phyloP scores from a whole-genome alignment of 1,284 basidiomycete genomes.

The Papiliotrema laurentii region DNA sequence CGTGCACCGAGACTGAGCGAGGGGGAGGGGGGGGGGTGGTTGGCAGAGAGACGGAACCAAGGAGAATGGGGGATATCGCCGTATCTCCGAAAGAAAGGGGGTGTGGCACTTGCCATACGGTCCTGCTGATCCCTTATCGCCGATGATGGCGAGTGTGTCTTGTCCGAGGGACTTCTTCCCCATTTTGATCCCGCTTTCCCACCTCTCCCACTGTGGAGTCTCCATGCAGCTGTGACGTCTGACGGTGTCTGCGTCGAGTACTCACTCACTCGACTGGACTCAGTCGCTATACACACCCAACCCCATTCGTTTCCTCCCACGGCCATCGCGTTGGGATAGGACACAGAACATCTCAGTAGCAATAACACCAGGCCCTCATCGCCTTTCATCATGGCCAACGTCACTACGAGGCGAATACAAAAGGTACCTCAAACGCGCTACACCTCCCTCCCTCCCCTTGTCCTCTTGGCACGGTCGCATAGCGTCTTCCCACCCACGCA shows the following conservation, averaged over 20 bases:
- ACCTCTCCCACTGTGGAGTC: neutral
- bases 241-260: neutral
- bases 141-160: neutral
- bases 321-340: too few relatives aligned
- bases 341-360: too few relatives aligned
- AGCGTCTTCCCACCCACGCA: too few relatives aligned
- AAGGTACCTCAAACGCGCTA: too few relatives aligned
- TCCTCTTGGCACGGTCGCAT: too few relatives aligned
- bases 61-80: neutral
- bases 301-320: too few relatives aligned
- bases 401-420: constrained; percentile 1
- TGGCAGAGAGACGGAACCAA: neutral
- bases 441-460: too few relatives aligned
- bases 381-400: constrained; percentile 3
- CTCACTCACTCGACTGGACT: neutral
- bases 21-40: too few relatives aligned
- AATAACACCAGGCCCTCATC: neutral
- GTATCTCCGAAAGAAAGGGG: neutral
- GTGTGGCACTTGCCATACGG: neutral
- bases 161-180: neutral
- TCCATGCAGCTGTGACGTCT: neutral
- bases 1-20: too few relatives aligned
- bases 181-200: neutral
- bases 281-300: neutral
- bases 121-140: neutral